Base-by-base conservation (phyloP, 75 land plant genomes). In the Cryptomeria japonica region DNA sequence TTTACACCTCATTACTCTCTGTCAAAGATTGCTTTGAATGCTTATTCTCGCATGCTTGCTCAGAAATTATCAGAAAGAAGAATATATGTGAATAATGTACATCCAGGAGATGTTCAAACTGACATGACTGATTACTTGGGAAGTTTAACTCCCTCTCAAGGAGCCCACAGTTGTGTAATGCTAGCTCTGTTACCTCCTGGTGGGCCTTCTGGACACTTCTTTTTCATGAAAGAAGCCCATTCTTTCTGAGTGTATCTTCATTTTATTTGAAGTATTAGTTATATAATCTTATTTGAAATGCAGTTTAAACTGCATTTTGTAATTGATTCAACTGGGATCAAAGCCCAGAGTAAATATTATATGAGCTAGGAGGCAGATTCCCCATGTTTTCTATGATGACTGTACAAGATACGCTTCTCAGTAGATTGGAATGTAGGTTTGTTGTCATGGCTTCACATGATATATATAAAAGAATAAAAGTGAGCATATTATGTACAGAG, bases 1-100 rank as follows among this genome's bases (percentile, higher is more conserved):
- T 4, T 56, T 0, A 53, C 86, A 37, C 86, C 86, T 18, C 16
- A 56, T 3, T 91, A 91, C 68, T 51, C 58, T 31, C 15, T 91
- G 37, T 92, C 93, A 22, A 92, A 92, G 68, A 83, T 92, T 41
- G 93, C 92, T 46, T 87, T 92, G 76, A 92, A 92, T 84, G 90
- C 90, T 28, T 92, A 92, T 76, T 64, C 89, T 42, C 88, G 93
- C 15, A 80, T 91, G 3, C 51, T 92, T 15, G 90, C 89, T 28
- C 51, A 47, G 53, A 34, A 56, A 11, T 34, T 89, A 38, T 12
- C 84, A 31, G 42, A 56, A 16, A 34, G 37, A 32, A 86, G 76
- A 22, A 47, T 42, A 22, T 42, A 42, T 44, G 78, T 61, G 16
- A 88, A 88, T 42, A 70, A 78, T 46, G 88, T 88, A 13, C 89